Evolutionary conservation across 106 monocot genomes (phyloP), one percentile per base, ranked within the genome.

Genomic region (Phalaenopsis aphrodite): DNA sequence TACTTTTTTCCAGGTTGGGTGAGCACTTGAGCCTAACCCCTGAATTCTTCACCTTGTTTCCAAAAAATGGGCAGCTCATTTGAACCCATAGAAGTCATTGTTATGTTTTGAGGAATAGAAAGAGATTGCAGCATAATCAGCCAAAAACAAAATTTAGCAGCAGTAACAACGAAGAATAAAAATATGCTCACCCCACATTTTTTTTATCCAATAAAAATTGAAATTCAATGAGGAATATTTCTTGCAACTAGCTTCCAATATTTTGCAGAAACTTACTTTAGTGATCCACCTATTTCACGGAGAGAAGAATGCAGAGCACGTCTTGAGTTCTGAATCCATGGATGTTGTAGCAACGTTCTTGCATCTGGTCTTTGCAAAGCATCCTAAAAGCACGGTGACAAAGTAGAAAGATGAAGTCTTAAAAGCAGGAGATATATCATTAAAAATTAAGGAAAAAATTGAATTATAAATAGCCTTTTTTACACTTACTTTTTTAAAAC

Each of bases 251-350:
- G 39, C 36, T 38, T 41, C 2, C 38, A 71, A 71, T 71, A 71
- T 1, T 71, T 71, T 41, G 41, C 36, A 71, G 39, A 36, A 71
- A 71, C 36, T 71, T 41, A 77, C 77, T 37, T 77, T 14, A 56
- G 15, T 77, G 77, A 77, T 56, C 55, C 37, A 52, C 77, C 55
- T 77, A 37, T 77, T 24, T 77, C 21, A 12, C 77, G 48, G 55
- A 77, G 77, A 77, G 87, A 81, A 80, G 77, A 42, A 38, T 87
- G 82, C 7, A 85, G 5, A 74, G 38, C 81, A 66, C 77, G 89
- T 41, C 75, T 79, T 6, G 67, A 49, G 43, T 66, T 85, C 80
- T n/a, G 79, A 78, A 66, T 85, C 89, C 49, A 77, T 79, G 82
- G 76, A 78, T 84, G 77, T 36, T 52, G 55, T 18, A 77, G 55